A percentile compares a stretch with the other conserved stretches of the same genome.
Evolutionary conservation across 2,329 filamentous ascomycete genomes (phyloP).

Genomic region (Penicillium sp.): DNA sequence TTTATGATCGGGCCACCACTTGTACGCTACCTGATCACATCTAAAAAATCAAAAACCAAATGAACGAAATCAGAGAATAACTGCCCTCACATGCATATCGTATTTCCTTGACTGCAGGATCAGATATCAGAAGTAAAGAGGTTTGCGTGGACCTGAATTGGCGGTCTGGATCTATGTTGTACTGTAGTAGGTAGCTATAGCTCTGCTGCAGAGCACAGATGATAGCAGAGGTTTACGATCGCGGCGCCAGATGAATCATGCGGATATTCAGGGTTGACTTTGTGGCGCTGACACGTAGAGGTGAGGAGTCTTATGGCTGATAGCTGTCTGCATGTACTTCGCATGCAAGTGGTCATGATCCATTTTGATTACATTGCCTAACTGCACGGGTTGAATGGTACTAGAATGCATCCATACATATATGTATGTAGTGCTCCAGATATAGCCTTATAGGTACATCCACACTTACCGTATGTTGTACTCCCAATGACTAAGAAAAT

Average conservation of each 20-base stretch:
- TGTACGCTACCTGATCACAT: conserved; percentile 22
- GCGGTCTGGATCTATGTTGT: conserved; percentile 18
- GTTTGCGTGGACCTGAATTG: conserved; percentile 16
- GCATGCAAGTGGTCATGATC: conserved; percentile 1
- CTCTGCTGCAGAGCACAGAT: conserved; percentile 4
- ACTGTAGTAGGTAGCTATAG: conserved; percentile 3
- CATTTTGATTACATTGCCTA: not conserved
- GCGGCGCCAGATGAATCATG: conserved; percentile 14
- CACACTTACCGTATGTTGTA: not conserved
- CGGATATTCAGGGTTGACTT: conserved; percentile 10
- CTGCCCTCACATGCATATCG: conserved; percentile 4
- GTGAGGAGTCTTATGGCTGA: conserved; percentile 1
- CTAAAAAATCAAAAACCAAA: conserved; percentile 10
- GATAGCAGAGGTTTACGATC: conserved; percentile 11
- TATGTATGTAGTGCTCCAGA: not conserved
- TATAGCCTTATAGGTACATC: not conserved
- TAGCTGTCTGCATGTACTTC: not conserved
- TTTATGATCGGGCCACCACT: conserved; percentile 7
- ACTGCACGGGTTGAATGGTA: not conserved
- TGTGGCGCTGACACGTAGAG: conserved; percentile 29
- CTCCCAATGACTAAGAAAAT: not conserved
- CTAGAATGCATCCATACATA: not conserved
- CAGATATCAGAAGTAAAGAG: conserved; percentile 3
- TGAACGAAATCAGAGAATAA: conserved; percentile 7
- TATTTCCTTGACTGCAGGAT: conserved; percentile 1